Base-by-base conservation (phyloP, 306 rosid species). In the Potentilla sterilis region DNA sequence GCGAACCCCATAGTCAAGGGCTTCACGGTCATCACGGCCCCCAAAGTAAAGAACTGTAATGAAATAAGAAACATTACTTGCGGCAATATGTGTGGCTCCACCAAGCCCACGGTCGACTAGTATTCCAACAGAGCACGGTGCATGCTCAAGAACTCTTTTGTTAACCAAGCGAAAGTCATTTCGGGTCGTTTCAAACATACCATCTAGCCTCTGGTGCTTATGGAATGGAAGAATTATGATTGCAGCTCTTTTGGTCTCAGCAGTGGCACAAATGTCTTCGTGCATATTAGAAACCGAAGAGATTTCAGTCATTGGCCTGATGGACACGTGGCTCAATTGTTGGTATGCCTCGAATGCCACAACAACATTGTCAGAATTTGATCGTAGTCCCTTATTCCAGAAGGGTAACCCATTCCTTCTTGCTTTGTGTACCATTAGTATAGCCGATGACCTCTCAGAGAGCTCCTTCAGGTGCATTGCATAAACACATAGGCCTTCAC, bases 21-120 rank as follows among this genome's bases (percentile, higher is more conserved):
- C 92, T 79, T 91, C 97, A 4, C 87, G 77, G 74, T 93, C 98
- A 76, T 91, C 97, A 24, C 74, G 78, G n/a, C 98, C 98, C 12
- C 98, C 98, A 61, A 93, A 89, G 96, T 88, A 93, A 63, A 87
- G 86, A 28, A 87, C 93, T 4, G 83, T 73, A 18, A 91, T 73
- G 74, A 48, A 38, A 64, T 79, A 86, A 7, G 97, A 91, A 77
- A 91, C 98, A 67, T 86, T 76, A 57, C 98, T 82, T 16, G 93
- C 93, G 1, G 96, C 72, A 5, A 93, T 83, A 72, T 89, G 96
- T 43, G 85, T 73, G 15, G 87, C 35, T 38, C 98, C 97, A 47
- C 98, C 98, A 32, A 93, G 93, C 4, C 97, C 97, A 4, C 97
- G 96, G 69, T 93, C 98, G 9, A 91, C 84, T 16, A 93, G 71